Percentiles rank a stretch among this genome's conserved stretches.
Conservation (phyloP, 257 asterid species). For the Perilla frutescens region DNA sequence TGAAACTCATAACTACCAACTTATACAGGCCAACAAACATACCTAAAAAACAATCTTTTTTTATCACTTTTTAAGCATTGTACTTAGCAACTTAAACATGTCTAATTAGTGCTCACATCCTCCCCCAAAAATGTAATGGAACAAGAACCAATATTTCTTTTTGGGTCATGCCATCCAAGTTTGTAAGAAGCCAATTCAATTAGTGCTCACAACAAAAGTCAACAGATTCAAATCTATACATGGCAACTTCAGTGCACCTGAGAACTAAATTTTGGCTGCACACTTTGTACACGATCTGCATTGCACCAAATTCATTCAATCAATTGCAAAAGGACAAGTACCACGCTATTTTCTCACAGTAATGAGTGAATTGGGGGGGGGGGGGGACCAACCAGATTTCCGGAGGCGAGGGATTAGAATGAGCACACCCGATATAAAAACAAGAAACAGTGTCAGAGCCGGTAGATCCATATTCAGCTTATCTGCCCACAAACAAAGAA, state of each 20-base stretch:
- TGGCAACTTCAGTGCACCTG: constrained; percentile 46
- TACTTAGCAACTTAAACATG: too few species aligned
- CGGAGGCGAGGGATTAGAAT: constrained; percentile 58
- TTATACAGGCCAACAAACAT: background rate
- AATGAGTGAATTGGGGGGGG: too few species aligned
- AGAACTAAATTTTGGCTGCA: constrained; percentile 39
- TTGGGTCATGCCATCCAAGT: background rate
- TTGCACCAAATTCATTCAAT: constrained; percentile 34
- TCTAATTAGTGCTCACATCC: too few species aligned
- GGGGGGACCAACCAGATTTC: constrained; percentile 52
- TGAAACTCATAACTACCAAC: too few species aligned
- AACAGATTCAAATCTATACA: background rate
- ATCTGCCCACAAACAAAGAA: constrained; percentile 27
- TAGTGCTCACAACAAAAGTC: background rate
- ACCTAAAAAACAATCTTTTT: background rate
- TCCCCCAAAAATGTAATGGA: too few species aligned
- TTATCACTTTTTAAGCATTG: background rate
- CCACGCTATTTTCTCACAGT: too few species aligned
- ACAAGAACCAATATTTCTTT: too few species aligned
- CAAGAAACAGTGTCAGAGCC: constrained; percentile 52
- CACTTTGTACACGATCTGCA: constrained; percentile 60
- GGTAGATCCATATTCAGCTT: constrained; percentile 56
- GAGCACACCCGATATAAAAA: constrained; percentile 53
- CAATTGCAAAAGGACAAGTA: background rate
- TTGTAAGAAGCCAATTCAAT: too few species aligned